These are phyloP conservation scores for Lophiotrema nucula DNA, from an alignment of 495 filamentous ascomycete species.

Conservation along the genomic window DNA sequence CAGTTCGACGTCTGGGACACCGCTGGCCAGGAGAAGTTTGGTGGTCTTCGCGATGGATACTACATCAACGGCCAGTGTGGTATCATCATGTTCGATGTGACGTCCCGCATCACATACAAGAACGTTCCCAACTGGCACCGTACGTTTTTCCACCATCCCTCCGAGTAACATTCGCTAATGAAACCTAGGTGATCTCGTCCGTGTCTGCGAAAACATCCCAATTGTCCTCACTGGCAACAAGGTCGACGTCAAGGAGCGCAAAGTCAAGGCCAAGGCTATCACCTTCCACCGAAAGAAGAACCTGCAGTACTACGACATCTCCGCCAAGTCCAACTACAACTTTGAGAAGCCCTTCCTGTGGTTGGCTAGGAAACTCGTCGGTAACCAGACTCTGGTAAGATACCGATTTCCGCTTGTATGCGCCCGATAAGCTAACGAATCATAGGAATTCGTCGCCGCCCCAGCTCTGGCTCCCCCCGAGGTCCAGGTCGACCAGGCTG, in stretches of 20 bases:
- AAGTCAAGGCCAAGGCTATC: constrained; percentile 99
- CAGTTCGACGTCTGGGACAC: constrained; percentile 99
- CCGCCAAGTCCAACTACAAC: constrained; percentile 99
- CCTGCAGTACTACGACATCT: constrained; percentile 99
- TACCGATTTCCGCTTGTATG: constrained; percentile 4
- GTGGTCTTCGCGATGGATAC: constrained; percentile 98
- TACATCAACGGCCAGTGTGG: constrained; percentile 99
- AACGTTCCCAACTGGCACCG: constrained; percentile 99
- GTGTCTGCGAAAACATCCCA: constrained; percentile 99
- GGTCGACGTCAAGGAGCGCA: constrained; percentile 99
- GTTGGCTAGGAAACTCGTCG: constrained; percentile 97
- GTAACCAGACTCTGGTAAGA: constrained; percentile 84
- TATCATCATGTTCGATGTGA: constrained; percentile 99
- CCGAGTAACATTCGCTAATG: not conserved
- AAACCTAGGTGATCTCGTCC: constrained; percentile 87
- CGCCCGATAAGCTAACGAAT: constrained; percentile 17
- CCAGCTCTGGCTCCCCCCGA: constrained; percentile 92
- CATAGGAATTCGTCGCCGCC: constrained; percentile 93
- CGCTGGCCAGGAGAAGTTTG: constrained; percentile 99
- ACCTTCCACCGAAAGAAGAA: constrained; percentile 99
- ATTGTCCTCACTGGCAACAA: constrained; percentile 99
- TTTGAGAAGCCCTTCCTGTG: constrained; percentile 99
- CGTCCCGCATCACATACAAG: constrained; percentile 99
- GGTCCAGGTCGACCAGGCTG: constrained; percentile 76
- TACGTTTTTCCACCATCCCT: constrained; percentile 52